These are phyloP conservation scores for Ophiostoma pallidulum DNA, from an alignment of 2,329 filamentous ascomycete species.

Conservation along the genomic window DNA sequence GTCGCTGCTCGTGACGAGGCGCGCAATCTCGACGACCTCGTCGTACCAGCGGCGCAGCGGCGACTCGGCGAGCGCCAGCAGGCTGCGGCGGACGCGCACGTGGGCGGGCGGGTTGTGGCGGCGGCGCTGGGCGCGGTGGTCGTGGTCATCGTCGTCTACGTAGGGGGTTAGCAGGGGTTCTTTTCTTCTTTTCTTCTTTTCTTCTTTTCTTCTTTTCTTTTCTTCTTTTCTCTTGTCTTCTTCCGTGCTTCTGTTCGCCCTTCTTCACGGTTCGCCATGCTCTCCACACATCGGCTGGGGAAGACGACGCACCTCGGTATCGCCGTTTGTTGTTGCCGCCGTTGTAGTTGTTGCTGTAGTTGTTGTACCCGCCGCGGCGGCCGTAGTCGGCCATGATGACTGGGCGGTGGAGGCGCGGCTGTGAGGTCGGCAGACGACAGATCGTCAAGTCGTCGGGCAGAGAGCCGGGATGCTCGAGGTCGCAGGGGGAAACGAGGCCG, in stretches of 20 bases:
- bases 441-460: neutral
- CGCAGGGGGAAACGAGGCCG: no score
- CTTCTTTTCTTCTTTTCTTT: no score
- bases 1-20: conserved; percentile 69
- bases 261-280: no score
- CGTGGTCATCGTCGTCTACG: conserved; percentile 57
- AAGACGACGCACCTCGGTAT: conserved; percentile 56
- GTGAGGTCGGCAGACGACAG: neutral
- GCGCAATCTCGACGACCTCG: conserved; percentile 65
- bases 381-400: conserved; percentile 47
- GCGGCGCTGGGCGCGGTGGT: conserved; percentile 63
- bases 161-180: neutral
- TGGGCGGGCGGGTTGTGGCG: conserved; percentile 60
- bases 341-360: conserved; percentile 7
- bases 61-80: conserved; percentile 73
- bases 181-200: no score
- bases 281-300: no score
- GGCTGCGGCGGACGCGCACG: conserved; percentile 65
- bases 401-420: neutral
- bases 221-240: no score
- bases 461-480: neutral
- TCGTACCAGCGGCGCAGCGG: conserved; percentile 70
- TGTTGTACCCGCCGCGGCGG: conserved; percentile 39
- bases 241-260: no score
- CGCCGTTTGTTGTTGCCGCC: conserved; percentile 55